phyloP scores from a whole-genome alignment of 495 filamentous ascomycete genomes.

The Lasiosphaeria ovina region DNA sequence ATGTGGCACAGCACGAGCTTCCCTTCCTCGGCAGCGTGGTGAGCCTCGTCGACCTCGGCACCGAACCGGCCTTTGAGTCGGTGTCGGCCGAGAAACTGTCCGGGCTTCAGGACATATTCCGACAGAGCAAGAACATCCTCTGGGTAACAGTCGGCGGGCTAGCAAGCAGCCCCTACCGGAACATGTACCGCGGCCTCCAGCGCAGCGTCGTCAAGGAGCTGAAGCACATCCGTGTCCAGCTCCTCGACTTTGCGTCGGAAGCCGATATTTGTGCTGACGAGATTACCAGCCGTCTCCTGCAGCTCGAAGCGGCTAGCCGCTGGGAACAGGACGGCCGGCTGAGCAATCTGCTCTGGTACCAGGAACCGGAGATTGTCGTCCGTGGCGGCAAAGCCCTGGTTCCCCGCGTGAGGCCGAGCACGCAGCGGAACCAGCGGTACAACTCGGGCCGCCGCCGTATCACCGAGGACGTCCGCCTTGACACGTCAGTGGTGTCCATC shows the following conservation, averaged over 20 bases:
- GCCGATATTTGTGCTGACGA: conserved; percentile 1
- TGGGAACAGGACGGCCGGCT: conserved; percentile 10
- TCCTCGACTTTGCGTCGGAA: conserved; percentile 6
- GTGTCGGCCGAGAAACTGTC: conserved; percentile 7
- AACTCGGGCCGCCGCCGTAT: conserved; percentile 9
- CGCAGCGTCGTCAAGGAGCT: conserved; percentile 12
- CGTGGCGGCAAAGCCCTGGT: conserved; percentile 4
- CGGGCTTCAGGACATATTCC: conserved; percentile 3
- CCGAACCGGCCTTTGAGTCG: conserved; percentile 7
- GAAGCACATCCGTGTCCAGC: conserved; percentile 9
- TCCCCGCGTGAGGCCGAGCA: conserved; percentile 9
- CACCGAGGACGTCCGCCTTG: conserved; percentile 5
- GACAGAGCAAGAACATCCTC: conserved; percentile 14
- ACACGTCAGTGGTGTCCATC: background rate
- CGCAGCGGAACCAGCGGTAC: conserved; percentile 6
- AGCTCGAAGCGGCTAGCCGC: conserved; percentile 6
- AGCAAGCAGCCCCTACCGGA: conserved; percentile 9
- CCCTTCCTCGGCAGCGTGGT: conserved; percentile 11
- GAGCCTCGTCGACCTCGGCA: conserved; percentile 6
- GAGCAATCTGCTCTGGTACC: background rate
- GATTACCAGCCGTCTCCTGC: conserved; percentile 5
- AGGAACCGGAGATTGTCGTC: conserved; percentile 7
- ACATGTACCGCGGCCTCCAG: conserved; percentile 14
- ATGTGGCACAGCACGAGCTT: conserved; percentile 1
- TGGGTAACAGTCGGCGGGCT: conserved; percentile 9